A percentile compares a stretch with the other conserved stretches of the same genome.
phyloP scores from a whole-genome alignment of 2,329 filamentous ascomycete species.

The Nemania diffusa region DNA sequence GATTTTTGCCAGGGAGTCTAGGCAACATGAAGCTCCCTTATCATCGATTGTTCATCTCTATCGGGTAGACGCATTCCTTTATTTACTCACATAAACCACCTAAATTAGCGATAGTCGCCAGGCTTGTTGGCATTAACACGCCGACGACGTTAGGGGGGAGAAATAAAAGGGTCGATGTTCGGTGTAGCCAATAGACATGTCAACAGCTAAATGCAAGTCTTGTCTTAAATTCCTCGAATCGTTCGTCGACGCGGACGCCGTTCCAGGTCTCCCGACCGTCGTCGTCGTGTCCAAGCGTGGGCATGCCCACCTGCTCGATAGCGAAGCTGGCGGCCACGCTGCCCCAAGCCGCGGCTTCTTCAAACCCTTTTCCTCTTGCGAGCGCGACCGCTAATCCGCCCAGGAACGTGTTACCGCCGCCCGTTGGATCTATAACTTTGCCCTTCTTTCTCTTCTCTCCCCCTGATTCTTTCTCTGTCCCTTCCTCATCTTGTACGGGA shows the following conservation, averaged over 20 bases:
- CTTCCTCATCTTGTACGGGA: not conserved
- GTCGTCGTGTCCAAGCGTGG: conserved; percentile 60
- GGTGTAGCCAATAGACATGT: not conserved
- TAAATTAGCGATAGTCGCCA: not conserved
- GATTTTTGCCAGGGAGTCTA: not conserved
- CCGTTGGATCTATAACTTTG: conserved; percentile 88
- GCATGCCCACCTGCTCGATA: conserved; percentile 93
- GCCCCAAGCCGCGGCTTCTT: conserved; percentile 80
- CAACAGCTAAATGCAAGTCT: conserved; percentile 50
- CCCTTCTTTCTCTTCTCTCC: conserved; percentile 11
- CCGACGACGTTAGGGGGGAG: not conserved
- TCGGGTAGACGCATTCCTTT: not conserved
- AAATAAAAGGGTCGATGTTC: not conserved
- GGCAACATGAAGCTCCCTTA: not conserved
- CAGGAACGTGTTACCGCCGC: conserved; percentile 91
- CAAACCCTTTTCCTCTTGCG: conserved; percentile 67
- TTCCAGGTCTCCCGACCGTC: conserved; percentile 70
- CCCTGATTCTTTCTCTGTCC: not conserved
- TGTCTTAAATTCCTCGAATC: conserved; percentile 62
- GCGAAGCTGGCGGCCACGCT: conserved; percentile 89
- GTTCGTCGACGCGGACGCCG: conserved; percentile 62
- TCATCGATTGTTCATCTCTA: not conserved
- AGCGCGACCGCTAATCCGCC: conserved; percentile 68
- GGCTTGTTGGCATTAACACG: not conserved
- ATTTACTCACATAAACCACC: not conserved